Conservation (phyloP, 2,329 filamentous ascomycete genomes). For the Epichloe aotearoae region DNA sequence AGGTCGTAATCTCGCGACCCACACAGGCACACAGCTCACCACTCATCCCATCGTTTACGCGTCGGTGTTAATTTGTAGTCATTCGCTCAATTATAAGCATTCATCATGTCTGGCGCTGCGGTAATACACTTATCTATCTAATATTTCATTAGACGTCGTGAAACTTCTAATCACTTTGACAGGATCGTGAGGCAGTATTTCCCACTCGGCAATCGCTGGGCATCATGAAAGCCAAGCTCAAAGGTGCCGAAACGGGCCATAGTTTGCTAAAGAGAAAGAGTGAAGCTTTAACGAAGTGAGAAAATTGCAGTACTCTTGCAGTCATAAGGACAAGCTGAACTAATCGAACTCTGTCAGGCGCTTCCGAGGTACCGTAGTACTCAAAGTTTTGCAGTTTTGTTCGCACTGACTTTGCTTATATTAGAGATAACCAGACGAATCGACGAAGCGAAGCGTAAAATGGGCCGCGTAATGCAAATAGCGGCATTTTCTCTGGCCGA, state of each 20-base stretch:
- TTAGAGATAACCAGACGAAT: conserved; percentile 90
- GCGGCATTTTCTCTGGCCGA: conserved; percentile 95
- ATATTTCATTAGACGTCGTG: neutral
- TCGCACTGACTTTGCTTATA: neutral
- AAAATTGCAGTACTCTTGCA: conserved; percentile 1
- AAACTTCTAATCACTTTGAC: neutral
- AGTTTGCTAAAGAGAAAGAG: conserved; percentile 95
- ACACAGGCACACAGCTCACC: neutral
- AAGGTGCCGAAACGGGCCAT: conserved; percentile 83
- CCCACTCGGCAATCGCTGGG: conserved; percentile 94
- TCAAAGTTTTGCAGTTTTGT: conserved; percentile 3
- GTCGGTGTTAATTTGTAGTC: neutral
- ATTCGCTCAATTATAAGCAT: neutral
- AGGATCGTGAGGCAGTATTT: conserved; percentile 95
- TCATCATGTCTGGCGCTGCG: conserved; percentile 21
- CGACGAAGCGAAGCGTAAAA: conserved; percentile 97
- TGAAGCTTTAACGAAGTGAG: conserved; percentile 91
- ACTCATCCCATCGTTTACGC: neutral
- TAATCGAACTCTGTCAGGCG: neutral
- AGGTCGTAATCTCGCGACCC: neutral
- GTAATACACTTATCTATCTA: conserved; percentile 8
- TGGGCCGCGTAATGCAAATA: conserved; percentile 98
- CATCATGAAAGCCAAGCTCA: conserved; percentile 95
- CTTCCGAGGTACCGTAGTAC: conserved; percentile 5
- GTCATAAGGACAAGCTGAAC: neutral